Conservation (phyloP, 805 yeast species). For the Candida nemodendra region DNA sequence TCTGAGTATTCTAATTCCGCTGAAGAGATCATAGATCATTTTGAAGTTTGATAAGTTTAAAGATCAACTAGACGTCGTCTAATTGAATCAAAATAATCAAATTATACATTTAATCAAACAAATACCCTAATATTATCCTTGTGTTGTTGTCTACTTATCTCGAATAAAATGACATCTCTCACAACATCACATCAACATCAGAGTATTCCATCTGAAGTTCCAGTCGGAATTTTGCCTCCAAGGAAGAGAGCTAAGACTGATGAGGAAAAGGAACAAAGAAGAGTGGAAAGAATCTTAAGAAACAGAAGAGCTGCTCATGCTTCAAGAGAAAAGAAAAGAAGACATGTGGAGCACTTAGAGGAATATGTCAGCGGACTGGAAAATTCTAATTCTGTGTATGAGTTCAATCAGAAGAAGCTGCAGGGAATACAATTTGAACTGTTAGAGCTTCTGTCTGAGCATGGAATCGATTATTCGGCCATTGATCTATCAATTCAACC, state of each 20-base stretch:
- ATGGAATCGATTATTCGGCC: constrained; percentile 16
- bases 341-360: constrained; percentile 85
- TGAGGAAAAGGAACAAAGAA: constrained; percentile 95
- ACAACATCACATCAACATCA: constrained; percentile 11
- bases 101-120: constrained; percentile 9
- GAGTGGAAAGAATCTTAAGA: constrained; percentile 88
- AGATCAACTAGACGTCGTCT: background rate
- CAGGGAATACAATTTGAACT: constrained; percentile 15
- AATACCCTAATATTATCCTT: too few species aligned
- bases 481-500: constrained; percentile 15
- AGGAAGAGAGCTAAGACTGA: constrained; percentile 94
- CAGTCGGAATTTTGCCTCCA: constrained; percentile 62
- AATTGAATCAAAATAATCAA: background rate
- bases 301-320: constrained; percentile 98
- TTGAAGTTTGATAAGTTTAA: background rate
- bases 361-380: constrained; percentile 48
- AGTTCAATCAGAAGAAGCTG: constrained; percentile 15
- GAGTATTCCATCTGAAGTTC: constrained; percentile 10
- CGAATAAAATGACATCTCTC: constrained; percentile 10
- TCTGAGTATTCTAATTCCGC: background rate
- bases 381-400: constrained; percentile 12
- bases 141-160: too few species aligned
- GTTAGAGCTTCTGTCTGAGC: constrained; percentile 16
- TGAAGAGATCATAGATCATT: background rate
- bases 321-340: constrained; percentile 92